Base-by-base conservation (phyloP, 2,329 filamentous ascomycete species). In the Sarocladium oryzae region DNA sequence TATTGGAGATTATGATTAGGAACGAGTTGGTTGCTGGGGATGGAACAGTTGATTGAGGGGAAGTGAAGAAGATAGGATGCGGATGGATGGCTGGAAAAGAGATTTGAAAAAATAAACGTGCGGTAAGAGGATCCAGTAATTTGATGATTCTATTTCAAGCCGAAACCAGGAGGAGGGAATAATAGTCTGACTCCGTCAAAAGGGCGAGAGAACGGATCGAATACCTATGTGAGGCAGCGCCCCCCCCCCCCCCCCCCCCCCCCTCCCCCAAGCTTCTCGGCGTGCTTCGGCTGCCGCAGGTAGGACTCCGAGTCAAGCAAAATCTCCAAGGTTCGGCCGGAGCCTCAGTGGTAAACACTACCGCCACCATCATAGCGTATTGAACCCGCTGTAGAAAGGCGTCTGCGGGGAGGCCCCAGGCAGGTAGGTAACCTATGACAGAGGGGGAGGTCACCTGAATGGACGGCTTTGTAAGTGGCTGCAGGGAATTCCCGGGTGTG, bases 261-360 rank as follows among this genome's bases (percentile, higher is more conserved):
- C n/a, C n/a, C n/a, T n/a, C n/a, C n/a, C n/a, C n/a, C n/a, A n/a
- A n/a, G n/a, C n/a, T n/a, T n/a, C 40, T 45, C 40, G 40, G 40
- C 40, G 40, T 45, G 40, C 11, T 16, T 45, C 40, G 40, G 40
- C 40, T 45, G 40, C 23, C 10, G 38, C 6, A 41, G 24, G 40
- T 24, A 30, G 40, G 40, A 13, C n/a, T 30, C 40, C 40, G 40
- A 45, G 40, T 45, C 40, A 45, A 30, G 40, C 40, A 45, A 45
- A 24, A 21, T 24, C 40, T 16, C 7, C 16, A 23, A 40, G 37
- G 37, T 40, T 40, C 37, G 37, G 37, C 37, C 37, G 37, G 37
- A 40, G 37, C 18, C 23, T n/a, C n/a, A n/a, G n/a, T n/a, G n/a
- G n/a, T n/a, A n/a, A n/a, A n/a, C n/a, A n/a, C n/a, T n/a, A n/a